phyloP scores from a whole-genome alignment of 2,329 filamentous ascomycete genomes.

The Rhinocladiella similis region DNA sequence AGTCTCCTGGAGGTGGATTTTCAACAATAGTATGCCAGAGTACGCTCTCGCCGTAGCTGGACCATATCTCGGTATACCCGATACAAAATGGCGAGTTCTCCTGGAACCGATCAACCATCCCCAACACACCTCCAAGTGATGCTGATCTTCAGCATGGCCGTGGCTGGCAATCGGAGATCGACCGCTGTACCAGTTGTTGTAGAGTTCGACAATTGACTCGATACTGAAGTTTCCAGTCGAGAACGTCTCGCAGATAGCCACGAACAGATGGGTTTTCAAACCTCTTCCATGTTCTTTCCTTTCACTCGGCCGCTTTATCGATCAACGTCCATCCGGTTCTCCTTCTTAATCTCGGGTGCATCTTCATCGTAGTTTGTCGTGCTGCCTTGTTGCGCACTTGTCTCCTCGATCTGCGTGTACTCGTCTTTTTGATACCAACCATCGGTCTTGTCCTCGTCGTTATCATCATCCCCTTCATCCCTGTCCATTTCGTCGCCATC shows the following conservation, averaged over 20 bases:
- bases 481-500: conserved; percentile 3
- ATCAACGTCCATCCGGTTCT: conserved; percentile 5
- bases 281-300: background rate
- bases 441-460: conserved; percentile 2
- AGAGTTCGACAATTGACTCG: too few species aligned
- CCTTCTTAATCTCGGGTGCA: background rate
- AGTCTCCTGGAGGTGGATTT: background rate
- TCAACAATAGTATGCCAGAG: too few species aligned
- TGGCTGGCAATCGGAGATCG: too few species aligned
- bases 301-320: conserved; percentile 7
- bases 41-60: too few species aligned
- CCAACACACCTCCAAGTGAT: too few species aligned
- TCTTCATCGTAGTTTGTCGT: background rate
- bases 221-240: too few species aligned
- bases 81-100: too few species aligned
- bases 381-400: background rate
- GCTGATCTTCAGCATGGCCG: too few species aligned
- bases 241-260: background rate
- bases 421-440: background rate
- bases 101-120: too few species aligned
- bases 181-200: too few species aligned
- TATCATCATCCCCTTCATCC: conserved; percentile 10
- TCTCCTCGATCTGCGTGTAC: too few species aligned
- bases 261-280: background rate
- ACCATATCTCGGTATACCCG: too few species aligned